A percentile compares a stretch with the other conserved stretches of the same genome.
These are phyloP conservation scores for Termitomyces sp. DNA, from an alignment of 768 basidiomycete species.

Conservation along the genomic window DNA sequence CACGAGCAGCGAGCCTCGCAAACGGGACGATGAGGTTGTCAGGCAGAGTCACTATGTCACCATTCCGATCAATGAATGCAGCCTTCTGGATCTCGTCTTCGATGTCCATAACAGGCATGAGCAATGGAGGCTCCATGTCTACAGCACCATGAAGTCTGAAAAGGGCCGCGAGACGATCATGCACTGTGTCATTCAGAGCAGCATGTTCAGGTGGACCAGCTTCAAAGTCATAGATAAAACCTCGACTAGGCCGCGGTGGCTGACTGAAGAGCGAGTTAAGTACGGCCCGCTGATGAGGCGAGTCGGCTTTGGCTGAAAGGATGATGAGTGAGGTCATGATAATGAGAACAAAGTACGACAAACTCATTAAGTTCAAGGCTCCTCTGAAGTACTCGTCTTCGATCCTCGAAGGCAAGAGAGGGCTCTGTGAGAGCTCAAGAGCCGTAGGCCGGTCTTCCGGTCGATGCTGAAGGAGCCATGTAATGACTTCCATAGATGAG, in stretches of 20 bases:
- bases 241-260: slow-evolving; percentile 55
- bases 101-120: slow-evolving; percentile 63
- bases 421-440: slow-evolving; percentile 75
- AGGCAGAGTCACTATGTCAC: slow-evolving; percentile 69
- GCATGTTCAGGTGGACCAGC: slow-evolving; percentile 64
- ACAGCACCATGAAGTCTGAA: slow-evolving; percentile 90
- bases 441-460: slow-evolving; percentile 75
- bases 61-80: slow-evolving; percentile 73
- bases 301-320: slow-evolving; percentile 64
- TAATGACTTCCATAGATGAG: slow-evolving; percentile 50
- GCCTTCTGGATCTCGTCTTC: slow-evolving; percentile 64
- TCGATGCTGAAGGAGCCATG: slow-evolving; percentile 76
- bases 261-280: slow-evolving; percentile 76
- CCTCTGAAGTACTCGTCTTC: slow-evolving; percentile 87
- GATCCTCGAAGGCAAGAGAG: slow-evolving; percentile 65
- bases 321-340: neutral
- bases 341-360: slow-evolving; percentile 14
- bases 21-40: slow-evolving; percentile 71
- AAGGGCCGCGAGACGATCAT: slow-evolving; percentile 68
- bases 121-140: slow-evolving; percentile 78
- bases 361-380: slow-evolving; percentile 71
- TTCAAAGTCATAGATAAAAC: slow-evolving; percentile 71
- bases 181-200: slow-evolving; percentile 66
- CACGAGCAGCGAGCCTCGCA: slow-evolving; percentile 75
- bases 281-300: slow-evolving; percentile 74